phyloP scores from a whole-genome alignment of 2,329 filamentous ascomycete species.

The Apiospora koreana region DNA sequence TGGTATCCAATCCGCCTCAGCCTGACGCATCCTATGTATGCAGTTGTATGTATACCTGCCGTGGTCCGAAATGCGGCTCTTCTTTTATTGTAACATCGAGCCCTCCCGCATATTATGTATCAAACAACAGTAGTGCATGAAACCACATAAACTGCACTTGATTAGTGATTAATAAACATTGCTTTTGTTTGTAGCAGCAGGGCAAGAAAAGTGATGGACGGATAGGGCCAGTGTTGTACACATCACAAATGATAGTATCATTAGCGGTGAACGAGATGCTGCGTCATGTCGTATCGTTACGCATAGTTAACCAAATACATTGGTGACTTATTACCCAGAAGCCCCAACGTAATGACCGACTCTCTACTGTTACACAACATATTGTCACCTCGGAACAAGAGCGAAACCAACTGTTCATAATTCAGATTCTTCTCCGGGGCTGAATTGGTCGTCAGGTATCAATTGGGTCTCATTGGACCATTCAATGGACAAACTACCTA shows the following conservation, averaged over 20 bases:
- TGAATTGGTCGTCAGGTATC: constrained; percentile 24
- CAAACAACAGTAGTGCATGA: not conserved
- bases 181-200: not conserved
- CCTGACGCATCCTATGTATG: not conserved
- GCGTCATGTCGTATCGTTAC: not conserved
- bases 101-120: too few species aligned
- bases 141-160: not conserved
- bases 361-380: not conserved
- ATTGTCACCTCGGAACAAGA: not conserved
- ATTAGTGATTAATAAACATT: not conserved
- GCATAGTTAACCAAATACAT: too few species aligned
- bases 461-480: constrained; percentile 36
- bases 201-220: not conserved
- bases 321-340: not conserved
- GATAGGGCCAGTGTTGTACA: not conserved
- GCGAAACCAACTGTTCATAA: constrained; percentile 4
- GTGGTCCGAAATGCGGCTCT: not conserved
- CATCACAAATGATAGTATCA: not conserved
- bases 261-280: not conserved
- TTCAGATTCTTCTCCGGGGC: constrained; percentile 13
- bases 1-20: not conserved
- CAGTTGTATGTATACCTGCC: not conserved
- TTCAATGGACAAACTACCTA: constrained; percentile 27
- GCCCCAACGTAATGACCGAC: not conserved
- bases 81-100: not conserved